Conservation (phyloP, 2,329 filamentous ascomycete species). For the Aspergillus intermedius region DNA sequence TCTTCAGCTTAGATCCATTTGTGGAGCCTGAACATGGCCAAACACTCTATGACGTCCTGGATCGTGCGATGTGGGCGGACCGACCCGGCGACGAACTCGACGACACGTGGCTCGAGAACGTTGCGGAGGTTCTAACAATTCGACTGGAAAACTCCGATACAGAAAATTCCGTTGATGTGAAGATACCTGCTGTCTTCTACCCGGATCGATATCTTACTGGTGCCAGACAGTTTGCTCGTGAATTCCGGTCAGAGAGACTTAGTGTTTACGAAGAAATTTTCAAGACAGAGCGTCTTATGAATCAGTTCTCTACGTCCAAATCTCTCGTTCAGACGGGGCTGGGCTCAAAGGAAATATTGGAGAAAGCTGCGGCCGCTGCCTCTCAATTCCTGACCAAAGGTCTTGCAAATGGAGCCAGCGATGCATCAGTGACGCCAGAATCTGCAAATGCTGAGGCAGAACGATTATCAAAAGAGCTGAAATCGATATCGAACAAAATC, state of each 20-base stretch:
- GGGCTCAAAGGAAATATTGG: constrained; percentile 26
- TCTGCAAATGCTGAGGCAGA: constrained; percentile 16
- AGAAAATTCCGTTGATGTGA: constrained; percentile 37
- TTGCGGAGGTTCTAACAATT: constrained; percentile 53
- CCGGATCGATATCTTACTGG: constrained; percentile 55
- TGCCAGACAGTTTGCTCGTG: constrained; percentile 42
- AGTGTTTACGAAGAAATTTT: constrained; percentile 27
- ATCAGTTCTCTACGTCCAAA: constrained; percentile 23
- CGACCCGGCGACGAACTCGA: constrained; percentile 33
- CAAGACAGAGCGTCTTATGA: constrained; percentile 25
- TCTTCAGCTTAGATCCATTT: constrained; percentile 33
- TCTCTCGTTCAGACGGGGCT: constrained; percentile 12
- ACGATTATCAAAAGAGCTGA: constrained; percentile 29
- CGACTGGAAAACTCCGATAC: constrained; percentile 32
- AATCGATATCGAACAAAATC: constrained; percentile 31
- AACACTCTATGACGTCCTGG: constrained; percentile 50
- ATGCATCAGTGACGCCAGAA: constrained; percentile 12
- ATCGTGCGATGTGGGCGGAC: constrained; percentile 45
- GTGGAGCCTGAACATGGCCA: constrained; percentile 34
- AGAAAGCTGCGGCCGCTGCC: constrained; percentile 30
- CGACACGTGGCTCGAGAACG: constrained; percentile 42
- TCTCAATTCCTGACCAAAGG: constrained; percentile 20
- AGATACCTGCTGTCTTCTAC: constrained; percentile 50
- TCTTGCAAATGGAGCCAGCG: constrained; percentile 8
- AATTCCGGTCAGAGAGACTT: constrained; percentile 39